These are phyloP conservation scores for Teunomyces lycoperdinae DNA, from an alignment of 805 yeast species.

Conservation along the genomic window DNA sequence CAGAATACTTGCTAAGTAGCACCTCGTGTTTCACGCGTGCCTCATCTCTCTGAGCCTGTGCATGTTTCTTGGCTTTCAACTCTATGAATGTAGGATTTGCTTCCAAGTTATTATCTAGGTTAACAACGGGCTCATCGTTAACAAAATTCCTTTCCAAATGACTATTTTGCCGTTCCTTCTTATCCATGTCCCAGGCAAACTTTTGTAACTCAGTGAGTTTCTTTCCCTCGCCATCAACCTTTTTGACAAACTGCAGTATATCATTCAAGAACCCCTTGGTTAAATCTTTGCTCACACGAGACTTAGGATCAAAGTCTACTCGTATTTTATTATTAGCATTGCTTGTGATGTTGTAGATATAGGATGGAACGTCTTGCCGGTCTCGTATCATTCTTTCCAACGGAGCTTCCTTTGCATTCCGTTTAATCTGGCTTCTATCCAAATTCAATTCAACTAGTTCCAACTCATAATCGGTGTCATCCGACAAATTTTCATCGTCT, in stretches of 20 bases:
- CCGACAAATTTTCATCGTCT: conserved; percentile 18
- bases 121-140: conserved; percentile 12
- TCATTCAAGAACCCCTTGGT: conserved; percentile 33
- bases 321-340: conserved; percentile 18
- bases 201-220: conserved; percentile 24
- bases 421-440: conserved; percentile 20
- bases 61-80: conserved; percentile 21
- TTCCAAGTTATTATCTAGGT: conserved; percentile 30
- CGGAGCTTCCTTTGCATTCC: conserved; percentile 28
- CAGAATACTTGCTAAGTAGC: conserved; percentile 18
- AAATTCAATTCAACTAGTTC: conserved; percentile 38
- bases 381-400: conserved; percentile 53
- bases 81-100: conserved; percentile 39
- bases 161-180: conserved; percentile 13
- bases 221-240: conserved; percentile 41
- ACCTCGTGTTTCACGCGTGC: conserved; percentile 12
- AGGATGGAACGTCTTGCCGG: conserved; percentile 71
- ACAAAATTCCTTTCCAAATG: not conserved
- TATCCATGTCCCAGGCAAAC: conserved; percentile 34
- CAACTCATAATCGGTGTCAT: conserved; percentile 39
- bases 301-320: conserved; percentile 53
- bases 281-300: conserved; percentile 36
- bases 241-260: conserved; percentile 50
- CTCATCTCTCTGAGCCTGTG: conserved; percentile 15
- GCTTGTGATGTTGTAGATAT: conserved; percentile 47